Conservation (phyloP, 208 protist genomes). For the Trichomonas gallinae region DNA sequence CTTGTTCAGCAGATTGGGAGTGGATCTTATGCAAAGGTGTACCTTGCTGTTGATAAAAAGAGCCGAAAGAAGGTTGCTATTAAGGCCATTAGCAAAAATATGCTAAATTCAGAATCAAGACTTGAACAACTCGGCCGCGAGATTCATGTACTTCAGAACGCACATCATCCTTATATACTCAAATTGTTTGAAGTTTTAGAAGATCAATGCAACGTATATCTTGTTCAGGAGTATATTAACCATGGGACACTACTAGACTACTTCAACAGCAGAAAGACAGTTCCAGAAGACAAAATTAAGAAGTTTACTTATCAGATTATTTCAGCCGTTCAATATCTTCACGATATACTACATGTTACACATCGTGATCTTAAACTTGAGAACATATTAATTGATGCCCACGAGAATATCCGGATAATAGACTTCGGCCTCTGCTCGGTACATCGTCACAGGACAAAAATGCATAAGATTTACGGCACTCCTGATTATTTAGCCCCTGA, state of each 20-base stretch:
- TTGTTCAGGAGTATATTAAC: background rate
- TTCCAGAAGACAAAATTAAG: background rate
- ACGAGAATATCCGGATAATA: background rate
- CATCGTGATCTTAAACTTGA: background rate
- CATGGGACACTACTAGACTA: background rate
- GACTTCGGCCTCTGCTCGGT: background rate
- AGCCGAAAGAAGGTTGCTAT: background rate
- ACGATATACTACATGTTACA: background rate
- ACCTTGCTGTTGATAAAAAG: background rate
- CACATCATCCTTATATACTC: background rate
- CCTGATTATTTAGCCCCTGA: background rate
- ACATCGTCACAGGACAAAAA: background rate
- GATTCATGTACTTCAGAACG: background rate
- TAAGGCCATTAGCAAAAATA: background rate
- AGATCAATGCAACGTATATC: background rate
- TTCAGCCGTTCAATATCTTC: background rate
- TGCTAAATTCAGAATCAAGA: background rate
- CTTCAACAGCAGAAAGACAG: background rate
- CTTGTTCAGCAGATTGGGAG: background rate
- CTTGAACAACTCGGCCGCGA: background rate
- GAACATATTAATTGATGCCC: background rate
- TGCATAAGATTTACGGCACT: background rate
- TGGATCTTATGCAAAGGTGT: background rate
- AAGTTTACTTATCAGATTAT: background rate
- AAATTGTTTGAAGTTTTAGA: background rate